Conservation (phyloP, 805 yeast species). For the Wilhelminamyces savonicus region DNA sequence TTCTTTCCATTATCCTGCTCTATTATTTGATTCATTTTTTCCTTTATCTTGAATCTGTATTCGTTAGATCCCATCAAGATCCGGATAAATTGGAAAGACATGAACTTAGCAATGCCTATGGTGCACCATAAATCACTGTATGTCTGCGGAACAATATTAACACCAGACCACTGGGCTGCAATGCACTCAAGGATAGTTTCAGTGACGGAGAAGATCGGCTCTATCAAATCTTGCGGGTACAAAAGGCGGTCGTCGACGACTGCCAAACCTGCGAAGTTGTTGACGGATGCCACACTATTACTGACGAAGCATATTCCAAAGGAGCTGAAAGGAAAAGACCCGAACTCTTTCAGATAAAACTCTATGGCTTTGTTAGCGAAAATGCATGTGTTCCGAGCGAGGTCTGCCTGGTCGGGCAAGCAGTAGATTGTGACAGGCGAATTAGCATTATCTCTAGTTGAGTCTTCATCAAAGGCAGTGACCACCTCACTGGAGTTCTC, state of each 20-base stretch:
- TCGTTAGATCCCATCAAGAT: constrained; percentile 80
- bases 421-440: constrained; percentile 52
- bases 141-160: constrained; percentile 76
- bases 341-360: constrained; percentile 79
- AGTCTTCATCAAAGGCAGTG: constrained; percentile 22
- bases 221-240: constrained; percentile 70
- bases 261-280: constrained; percentile 71
- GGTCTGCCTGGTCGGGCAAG: constrained; percentile 49
- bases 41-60: constrained; percentile 63
- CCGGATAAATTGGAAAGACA: constrained; percentile 68
- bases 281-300: constrained; percentile 40
- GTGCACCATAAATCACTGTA: constrained; percentile 87
- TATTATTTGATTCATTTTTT: constrained; percentile 59
- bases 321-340: constrained; percentile 86
- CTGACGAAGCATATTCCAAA: constrained; percentile 72
- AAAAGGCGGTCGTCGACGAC: constrained; percentile 54
- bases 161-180: constrained; percentile 90
- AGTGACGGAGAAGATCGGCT: constrained; percentile 68
- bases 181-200: constrained; percentile 62
- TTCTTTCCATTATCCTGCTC: constrained; percentile 70
- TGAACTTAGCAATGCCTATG: constrained; percentile 75
- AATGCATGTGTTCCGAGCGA: constrained; percentile 66
- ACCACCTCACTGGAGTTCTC: constrained; percentile 28
- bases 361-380: constrained; percentile 77
- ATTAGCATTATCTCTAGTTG: constrained; percentile 22